Percentiles rank a stretch among this genome's conserved stretches.
phyloP scores from a whole-genome alignment of 176 grass and related monocot genomes.

The Zea mays region DNA sequence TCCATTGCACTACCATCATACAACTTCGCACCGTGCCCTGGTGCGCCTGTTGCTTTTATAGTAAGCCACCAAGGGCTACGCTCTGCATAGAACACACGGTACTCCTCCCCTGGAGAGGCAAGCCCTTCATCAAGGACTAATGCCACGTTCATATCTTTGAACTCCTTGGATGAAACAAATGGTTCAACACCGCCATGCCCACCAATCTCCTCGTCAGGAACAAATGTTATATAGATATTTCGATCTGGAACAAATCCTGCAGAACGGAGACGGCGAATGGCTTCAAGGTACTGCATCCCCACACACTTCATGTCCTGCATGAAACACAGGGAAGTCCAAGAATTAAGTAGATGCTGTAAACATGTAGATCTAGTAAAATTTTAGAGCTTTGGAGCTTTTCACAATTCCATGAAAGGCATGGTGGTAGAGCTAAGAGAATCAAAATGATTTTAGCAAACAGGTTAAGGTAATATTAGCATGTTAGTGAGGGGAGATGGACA shows the following conservation, averaged over 20 bases:
- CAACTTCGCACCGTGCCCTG: slow-evolving; percentile 87
- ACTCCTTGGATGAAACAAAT: slow-evolving; percentile 63
- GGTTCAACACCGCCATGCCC: slow-evolving; percentile 54
- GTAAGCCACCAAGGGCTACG: slow-evolving; percentile 79
- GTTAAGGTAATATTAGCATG: not conserved
- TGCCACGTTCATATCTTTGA: slow-evolving; percentile 67
- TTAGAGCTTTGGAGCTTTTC: not conserved
- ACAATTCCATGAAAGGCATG: not conserved
- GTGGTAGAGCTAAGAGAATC: not conserved
- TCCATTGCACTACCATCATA: slow-evolving; percentile 96
- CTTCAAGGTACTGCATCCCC: slow-evolving; percentile 96
- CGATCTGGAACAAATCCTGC: slow-evolving; percentile 64
- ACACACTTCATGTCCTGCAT: slow-evolving; percentile 97
- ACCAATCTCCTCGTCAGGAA: slow-evolving; percentile 91
- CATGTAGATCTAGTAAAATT: not conserved
- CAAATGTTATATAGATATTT: slow-evolving; percentile 83
- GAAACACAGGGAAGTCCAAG: not conserved
- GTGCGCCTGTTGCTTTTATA: slow-evolving; percentile 68
- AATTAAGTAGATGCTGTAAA: slow-evolving; percentile 6
- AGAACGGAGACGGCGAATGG: slow-evolving; percentile 59
- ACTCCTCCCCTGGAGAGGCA: slow-evolving; percentile 66
- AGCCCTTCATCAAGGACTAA: slow-evolving; percentile 90
- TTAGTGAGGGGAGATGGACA: not conserved
- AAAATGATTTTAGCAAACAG: not conserved
- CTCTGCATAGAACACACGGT: slow-evolving; percentile 89